Base-by-base conservation (phyloP, 1,284 basidiomycete genomes). In the Ustilago xerochloae region DNA sequence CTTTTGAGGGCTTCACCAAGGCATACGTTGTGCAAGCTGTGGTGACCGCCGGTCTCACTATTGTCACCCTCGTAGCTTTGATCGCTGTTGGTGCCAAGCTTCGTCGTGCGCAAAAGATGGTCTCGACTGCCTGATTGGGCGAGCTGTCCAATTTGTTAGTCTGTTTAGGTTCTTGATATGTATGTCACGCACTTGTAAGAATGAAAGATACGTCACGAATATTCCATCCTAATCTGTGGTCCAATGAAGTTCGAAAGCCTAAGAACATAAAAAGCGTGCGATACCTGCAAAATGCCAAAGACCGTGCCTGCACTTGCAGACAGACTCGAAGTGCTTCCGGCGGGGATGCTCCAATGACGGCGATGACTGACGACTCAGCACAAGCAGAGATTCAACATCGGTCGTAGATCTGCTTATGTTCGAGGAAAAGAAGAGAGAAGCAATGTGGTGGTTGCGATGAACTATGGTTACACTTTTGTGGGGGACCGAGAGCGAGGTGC, bases 21-120 rank as follows among this genome's bases (percentile, higher is more conserved):
- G 63, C 75, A 4, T 85, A 78, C 47, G 63, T 76, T 15, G 68
- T 72, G 3, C 81, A 84, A 66, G 85, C 81, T 12, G 75, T 77
- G 9, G 73, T 85, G 6, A 75, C 78, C 9, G 67, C 78, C 1
- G 80, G 63, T 1, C 35, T 81, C 5, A 84, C 84, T 1, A 26
- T 69, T 1, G 20, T 75, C 2, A 58, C 82, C 24, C 56, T 68
- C 29, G 46, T 35, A 0, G 56, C 63, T 2, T 65, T 85, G 16
- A 59, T 85, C 29, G 35, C 33, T 0, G 63, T 59, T n/a, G 77
- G 77, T 16, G 63, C 62, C 36, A 68, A 57, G 35, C 29, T 78
- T 20, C 55, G 76, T 15, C 39, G 30, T 1, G 62, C 63, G 3
- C 76, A 78, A 62, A 64, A 61, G 63, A 67, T 77, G 75, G 64